These are phyloP conservation scores for Poterioochromonas sp. DNA, from an alignment of 352 stramenopile genomes.

Conservation along the genomic window DNA sequence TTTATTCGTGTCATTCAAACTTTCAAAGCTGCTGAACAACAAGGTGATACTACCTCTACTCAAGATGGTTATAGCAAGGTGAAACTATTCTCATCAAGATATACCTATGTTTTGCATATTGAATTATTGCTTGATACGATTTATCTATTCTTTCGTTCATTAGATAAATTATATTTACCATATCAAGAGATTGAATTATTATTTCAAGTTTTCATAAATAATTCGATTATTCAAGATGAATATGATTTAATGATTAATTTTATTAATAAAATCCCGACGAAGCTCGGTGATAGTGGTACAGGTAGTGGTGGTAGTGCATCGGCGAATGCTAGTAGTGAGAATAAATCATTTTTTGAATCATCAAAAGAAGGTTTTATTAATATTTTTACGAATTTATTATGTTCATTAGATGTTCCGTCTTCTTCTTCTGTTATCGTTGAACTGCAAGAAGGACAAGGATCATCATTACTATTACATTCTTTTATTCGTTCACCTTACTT, in stretches of 20 bases:
- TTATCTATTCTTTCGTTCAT: not conserved
- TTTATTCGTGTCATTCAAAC: too few relatives aligned
- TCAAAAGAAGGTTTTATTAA: too few relatives aligned
- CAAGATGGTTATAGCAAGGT: not conserved
- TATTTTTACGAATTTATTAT: too few relatives aligned
- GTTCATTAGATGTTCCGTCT: not conserved
- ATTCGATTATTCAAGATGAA: not conserved
- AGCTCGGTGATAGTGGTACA: not conserved
- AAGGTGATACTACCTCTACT: not conserved
- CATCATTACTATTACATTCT: not conserved
- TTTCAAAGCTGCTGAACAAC: not conserved
- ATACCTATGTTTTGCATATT: not conserved
- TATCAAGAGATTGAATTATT: not conserved
- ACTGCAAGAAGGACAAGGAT: not conserved
- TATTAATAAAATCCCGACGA: not conserved
- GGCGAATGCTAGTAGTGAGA: not conserved
- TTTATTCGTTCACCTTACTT: constrained; percentile 1
- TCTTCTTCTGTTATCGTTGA: not conserved
- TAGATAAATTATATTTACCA: not conserved
- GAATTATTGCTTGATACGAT: constrained; percentile 2
- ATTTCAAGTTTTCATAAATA: not conserved
- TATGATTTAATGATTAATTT: not conserved
- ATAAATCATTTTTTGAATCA: not conserved
- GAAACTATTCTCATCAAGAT: too few relatives aligned
- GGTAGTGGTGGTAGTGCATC: not conserved